These are phyloP conservation scores for Myriangium duriaei DNA, from an alignment of 2,329 filamentous ascomycete species.

Conservation along the genomic window DNA sequence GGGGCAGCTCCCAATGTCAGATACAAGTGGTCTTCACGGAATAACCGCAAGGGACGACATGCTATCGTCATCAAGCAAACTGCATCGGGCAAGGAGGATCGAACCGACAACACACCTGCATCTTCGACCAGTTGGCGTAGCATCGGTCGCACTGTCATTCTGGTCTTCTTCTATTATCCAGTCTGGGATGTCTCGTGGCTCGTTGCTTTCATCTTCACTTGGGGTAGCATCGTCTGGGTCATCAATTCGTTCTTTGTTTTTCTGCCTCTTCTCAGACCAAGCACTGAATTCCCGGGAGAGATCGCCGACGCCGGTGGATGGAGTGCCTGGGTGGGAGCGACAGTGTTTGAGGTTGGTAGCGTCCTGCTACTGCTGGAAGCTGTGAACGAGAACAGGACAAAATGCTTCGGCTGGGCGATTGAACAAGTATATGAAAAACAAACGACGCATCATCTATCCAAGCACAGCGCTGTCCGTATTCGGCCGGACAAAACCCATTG, in stretches of 20 bases:
- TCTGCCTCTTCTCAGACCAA: conserved; percentile 44
- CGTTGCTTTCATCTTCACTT: conserved; percentile 41
- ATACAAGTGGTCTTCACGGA: conserved; percentile 30
- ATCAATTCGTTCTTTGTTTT: conserved; percentile 52
- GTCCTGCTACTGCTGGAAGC: conserved; percentile 53
- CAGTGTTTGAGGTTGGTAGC: conserved; percentile 52
- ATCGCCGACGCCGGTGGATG: conserved; percentile 44
- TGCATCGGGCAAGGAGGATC: conserved; percentile 11
- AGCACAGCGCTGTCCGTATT: not conserved
- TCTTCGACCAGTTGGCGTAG: conserved; percentile 22
- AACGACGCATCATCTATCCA: conserved; percentile 7
- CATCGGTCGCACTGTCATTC: conserved; percentile 27
- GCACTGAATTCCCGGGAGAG: conserved; percentile 43
- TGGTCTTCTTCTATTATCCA: conserved; percentile 40
- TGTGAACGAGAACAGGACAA: conserved; percentile 51
- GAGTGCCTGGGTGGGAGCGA: conserved; percentile 54
- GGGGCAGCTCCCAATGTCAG: conserved; percentile 12
- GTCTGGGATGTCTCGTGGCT: conserved; percentile 47
- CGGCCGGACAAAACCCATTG: conserved; percentile 15
- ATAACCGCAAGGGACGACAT: conserved; percentile 33
- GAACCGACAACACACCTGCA: conserved; percentile 20
- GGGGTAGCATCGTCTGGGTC: conserved; percentile 34
- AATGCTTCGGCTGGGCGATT: conserved; percentile 58
- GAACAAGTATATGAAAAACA: conserved; percentile 27
- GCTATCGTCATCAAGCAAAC: conserved; percentile 22